Conservation (phyloP, 345 rosid species). For the Gossypium raimondii region DNA sequence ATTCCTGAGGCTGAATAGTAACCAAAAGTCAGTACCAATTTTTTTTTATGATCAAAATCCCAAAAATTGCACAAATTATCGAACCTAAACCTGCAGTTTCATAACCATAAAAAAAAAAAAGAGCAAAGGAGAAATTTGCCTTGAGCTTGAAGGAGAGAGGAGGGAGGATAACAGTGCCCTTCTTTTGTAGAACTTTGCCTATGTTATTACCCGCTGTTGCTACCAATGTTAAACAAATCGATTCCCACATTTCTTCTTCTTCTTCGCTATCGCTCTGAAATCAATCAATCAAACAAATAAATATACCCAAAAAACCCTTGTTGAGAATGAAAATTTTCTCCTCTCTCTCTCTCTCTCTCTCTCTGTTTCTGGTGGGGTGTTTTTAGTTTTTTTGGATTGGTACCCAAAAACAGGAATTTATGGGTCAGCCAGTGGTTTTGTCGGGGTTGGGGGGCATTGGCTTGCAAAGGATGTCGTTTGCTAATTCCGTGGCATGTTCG, state of each 20-base stretch:
- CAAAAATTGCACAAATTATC: neutral
- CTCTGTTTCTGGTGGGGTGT: neutral
- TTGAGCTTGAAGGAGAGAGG: constrained; percentile 97
- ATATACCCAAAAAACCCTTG: neutral
- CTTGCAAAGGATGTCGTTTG: neutral
- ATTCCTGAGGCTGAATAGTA: neutral
- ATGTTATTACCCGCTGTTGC: constrained; percentile 98
- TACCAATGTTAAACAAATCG: constrained; percentile 75
- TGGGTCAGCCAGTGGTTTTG: neutral
- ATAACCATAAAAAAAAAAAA: neutral
- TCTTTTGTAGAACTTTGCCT: constrained; percentile 94
- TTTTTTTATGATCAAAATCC: neutral
- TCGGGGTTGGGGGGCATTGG: neutral
- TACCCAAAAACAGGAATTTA: neutral
- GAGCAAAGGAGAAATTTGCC: constrained; percentile 29
- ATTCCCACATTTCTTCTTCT: constrained; percentile 66
- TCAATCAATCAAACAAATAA: neutral
- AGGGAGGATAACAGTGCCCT: constrained; percentile 91
- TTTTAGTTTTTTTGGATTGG: neutral
- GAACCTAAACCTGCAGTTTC: constrained; percentile 2
- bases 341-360: neutral
- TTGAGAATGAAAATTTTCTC: neutral
- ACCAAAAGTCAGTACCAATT: neutral
- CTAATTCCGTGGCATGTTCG: neutral
- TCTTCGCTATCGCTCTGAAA: neutral